These are phyloP conservation scores for Acanthamoeba royreba DNA, from an alignment of 208 protist species.

Conservation along the genomic window DNA sequence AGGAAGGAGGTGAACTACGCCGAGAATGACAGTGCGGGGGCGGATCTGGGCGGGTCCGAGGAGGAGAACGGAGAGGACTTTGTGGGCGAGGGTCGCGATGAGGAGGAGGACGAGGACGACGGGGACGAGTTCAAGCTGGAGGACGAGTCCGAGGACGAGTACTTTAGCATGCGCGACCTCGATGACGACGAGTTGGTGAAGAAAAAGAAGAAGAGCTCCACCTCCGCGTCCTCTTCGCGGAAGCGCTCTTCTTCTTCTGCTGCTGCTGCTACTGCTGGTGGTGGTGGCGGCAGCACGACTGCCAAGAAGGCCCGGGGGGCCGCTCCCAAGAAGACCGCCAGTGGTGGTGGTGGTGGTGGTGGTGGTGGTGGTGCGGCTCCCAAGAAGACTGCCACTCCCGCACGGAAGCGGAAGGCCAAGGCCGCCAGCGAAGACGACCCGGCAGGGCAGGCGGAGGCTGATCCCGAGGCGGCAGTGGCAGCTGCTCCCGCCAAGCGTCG, in stretches of 20 bases:
- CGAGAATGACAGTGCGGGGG: neutral
- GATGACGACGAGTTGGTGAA: neutral
- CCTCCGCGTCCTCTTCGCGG: neutral
- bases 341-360: too few species aligned
- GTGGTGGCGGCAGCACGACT: too few species aligned
- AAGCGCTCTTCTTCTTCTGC: neutral
- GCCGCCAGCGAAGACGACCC: neutral
- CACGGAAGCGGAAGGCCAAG: neutral
- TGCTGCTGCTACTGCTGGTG: too few species aligned
- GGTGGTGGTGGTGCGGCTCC: too few species aligned
- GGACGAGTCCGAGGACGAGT: neutral
- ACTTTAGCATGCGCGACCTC: neutral
- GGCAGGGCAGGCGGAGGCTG: neutral
- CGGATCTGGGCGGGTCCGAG: neutral
- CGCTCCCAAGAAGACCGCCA: too few species aligned
- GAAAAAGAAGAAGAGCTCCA: neutral
- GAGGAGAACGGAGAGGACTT: neutral
- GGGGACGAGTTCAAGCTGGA: neutral
- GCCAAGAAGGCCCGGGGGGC: too few species aligned
- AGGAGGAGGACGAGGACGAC: neutral
- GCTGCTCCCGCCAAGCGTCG: too few species aligned
- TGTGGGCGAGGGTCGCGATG: neutral
- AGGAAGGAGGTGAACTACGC: neutral
- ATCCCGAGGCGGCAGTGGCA: neutral
- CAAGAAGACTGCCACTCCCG: too few species aligned